These are phyloP conservation scores for Xylaria telfairii DNA, from an alignment of 495 filamentous ascomycete species.

Conservation along the genomic window DNA sequence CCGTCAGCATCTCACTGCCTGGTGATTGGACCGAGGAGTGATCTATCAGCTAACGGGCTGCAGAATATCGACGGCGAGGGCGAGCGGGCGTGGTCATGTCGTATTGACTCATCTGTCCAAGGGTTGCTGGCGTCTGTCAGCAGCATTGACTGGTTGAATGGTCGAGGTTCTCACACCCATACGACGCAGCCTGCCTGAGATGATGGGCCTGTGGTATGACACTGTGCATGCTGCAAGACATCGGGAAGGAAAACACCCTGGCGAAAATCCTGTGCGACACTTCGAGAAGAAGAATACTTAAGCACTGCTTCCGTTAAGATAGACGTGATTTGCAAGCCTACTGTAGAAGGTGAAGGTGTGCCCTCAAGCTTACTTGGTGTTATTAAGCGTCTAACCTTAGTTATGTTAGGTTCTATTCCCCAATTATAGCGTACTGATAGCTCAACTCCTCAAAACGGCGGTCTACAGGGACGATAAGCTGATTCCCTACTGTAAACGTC, in stretches of 20 bases:
- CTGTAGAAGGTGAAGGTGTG: not conserved
- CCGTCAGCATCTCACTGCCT: constrained; percentile 15
- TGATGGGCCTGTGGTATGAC: not conserved
- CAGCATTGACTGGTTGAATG: constrained; percentile 12
- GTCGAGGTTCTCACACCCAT: not conserved
- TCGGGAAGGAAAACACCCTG: constrained; percentile 7
- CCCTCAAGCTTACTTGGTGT: not conserved
- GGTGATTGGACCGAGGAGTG: constrained; percentile 8
- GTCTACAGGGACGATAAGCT: not conserved
- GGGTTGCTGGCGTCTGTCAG: constrained; percentile 9
- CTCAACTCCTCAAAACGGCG: not conserved
- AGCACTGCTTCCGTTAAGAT: not conserved
- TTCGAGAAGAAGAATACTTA: constrained; percentile 11
- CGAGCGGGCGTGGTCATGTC: constrained; percentile 17
- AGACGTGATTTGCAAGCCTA: not conserved
- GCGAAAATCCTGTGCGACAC: constrained; percentile 12
- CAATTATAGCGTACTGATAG: not conserved
- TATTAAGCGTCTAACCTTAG: not conserved
- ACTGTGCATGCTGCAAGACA: constrained; percentile 25
- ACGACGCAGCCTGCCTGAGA: constrained; percentile 15
- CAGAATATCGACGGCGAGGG: constrained; percentile 16
- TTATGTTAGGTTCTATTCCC: too few relatives aligned
- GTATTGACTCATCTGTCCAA: not conserved
- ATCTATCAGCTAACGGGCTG: constrained; percentile 18
- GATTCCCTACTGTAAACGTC: not conserved